phyloP scores from a whole-genome alignment of 1,284 basidiomycete species.

The Ganoderma meredithae region DNA sequence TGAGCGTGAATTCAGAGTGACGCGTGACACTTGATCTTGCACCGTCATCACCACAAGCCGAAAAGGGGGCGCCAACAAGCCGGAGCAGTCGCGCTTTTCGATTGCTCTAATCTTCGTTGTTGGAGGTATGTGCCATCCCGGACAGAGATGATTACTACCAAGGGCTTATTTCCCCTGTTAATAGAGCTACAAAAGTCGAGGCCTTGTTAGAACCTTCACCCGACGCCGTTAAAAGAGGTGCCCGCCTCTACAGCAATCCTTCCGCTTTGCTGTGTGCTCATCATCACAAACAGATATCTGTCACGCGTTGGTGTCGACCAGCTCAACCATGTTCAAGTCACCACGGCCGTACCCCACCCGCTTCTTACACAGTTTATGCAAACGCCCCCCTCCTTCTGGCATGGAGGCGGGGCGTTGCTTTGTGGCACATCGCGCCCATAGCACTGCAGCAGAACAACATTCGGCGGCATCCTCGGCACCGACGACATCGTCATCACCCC shows the following conservation, averaged over 20 bases:
- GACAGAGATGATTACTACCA: neutral
- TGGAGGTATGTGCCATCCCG: neutral
- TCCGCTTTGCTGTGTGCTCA: neutral
- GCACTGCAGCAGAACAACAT: neutral
- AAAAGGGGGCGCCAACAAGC: neutral
- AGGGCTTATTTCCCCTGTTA: neutral
- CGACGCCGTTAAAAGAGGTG: neutral
- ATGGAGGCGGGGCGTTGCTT: neutral
- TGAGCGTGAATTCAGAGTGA: neutral
- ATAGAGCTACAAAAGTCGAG: neutral
- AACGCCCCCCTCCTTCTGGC: neutral
- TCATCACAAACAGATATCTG: neutral
- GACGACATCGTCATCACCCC: constrained; percentile 20
- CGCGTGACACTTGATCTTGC: neutral
- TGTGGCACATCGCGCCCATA: neutral
- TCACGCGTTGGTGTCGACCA: neutral
- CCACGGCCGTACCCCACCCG: neutral
- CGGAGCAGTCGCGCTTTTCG: neutral
- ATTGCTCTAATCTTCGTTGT: neutral
- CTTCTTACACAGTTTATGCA: neutral
- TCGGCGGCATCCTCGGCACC: neutral
- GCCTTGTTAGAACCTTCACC: neutral
- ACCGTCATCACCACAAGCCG: neutral
- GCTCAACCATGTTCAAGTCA: neutral
- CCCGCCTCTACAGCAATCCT: neutral